phyloP scores from a whole-genome alignment of 1,139 yeast genomes.

The Yamadazyma spencermartinsiae region DNA sequence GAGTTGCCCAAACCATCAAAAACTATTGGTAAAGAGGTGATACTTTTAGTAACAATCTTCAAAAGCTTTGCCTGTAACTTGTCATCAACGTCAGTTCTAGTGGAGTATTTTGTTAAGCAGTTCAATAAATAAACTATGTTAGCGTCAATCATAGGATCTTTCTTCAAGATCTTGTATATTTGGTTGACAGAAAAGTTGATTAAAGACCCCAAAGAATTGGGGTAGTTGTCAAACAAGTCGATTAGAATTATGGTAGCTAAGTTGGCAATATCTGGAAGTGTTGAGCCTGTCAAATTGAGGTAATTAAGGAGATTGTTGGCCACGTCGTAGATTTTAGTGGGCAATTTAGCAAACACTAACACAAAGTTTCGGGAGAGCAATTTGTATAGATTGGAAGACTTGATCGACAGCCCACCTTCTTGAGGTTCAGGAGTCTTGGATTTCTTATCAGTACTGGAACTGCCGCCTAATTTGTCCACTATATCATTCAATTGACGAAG shows the following conservation, averaged over 20 bases:
- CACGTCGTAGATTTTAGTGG: slow-evolving; percentile 41
- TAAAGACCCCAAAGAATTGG: slow-evolving; percentile 39
- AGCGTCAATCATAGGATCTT: slow-evolving; percentile 28
- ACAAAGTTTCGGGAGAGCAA: slow-evolving; percentile 33
- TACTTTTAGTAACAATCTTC: slow-evolving; percentile 33
- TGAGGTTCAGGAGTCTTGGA: slow-evolving; percentile 12
- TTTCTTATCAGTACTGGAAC: slow-evolving; percentile 12
- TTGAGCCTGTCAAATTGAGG: too few species aligned
- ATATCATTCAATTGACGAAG: slow-evolving; percentile 19
- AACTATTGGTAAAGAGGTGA: slow-evolving; percentile 19
- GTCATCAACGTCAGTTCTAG: slow-evolving; percentile 43
- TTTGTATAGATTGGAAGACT: slow-evolving; percentile 24
- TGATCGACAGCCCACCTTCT: slow-evolving; percentile 5
- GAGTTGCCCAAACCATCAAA: slow-evolving; percentile 17
- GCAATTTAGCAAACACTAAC: slow-evolving; percentile 29
- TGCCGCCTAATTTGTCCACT: slow-evolving; percentile 19
- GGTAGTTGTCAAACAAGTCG: slow-evolving; percentile 41
- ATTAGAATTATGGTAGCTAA: slow-evolving; percentile 34
- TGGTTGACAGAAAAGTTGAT: slow-evolving; percentile 36
- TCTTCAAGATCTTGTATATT: slow-evolving; percentile 42
- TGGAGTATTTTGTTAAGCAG: slow-evolving; percentile 37
- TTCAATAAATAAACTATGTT: slow-evolving; percentile 35
- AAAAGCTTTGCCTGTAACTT: slow-evolving; percentile 39
- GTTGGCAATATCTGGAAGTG: slow-evolving; percentile 23
- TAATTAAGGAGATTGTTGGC: slow-evolving; percentile 30